A percentile compares a stretch with the other conserved stretches of the same genome.
These are phyloP conservation scores for Mycena floridula DNA, from an alignment of 768 basidiomycete genomes.

Conservation along the genomic window DNA sequence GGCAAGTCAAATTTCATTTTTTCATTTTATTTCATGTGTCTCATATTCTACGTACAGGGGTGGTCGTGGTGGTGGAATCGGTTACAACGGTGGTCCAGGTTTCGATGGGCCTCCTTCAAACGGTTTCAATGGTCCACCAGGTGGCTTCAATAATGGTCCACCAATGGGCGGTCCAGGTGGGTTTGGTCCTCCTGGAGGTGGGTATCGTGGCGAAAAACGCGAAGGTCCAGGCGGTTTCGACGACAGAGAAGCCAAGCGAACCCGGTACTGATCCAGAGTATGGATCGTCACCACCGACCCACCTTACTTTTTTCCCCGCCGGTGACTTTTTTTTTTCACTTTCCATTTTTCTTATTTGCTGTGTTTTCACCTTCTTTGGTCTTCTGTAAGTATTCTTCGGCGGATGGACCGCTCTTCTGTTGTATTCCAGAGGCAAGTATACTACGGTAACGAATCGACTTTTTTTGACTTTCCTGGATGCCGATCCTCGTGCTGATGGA, in stretches of 20 bases:
- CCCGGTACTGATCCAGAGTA: constrained; percentile 50
- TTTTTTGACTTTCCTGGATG: too few species aligned
- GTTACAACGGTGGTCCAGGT: constrained; percentile 54
- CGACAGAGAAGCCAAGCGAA: constrained; percentile 77
- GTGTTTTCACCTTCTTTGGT: background rate
- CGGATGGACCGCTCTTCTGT: too few species aligned
- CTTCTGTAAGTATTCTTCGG: background rate
- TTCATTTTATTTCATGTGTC: constrained; percentile 17
- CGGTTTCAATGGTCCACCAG: constrained; percentile 26
- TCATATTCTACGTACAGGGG: constrained; percentile 41
- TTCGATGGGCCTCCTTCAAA: constrained; percentile 49
- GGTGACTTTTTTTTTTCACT: too few species aligned
- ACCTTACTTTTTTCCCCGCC: too few species aligned
- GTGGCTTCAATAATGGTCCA: too few species aligned
- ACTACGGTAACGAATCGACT: background rate
- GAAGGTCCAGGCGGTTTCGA: constrained; percentile 74
- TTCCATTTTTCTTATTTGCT: too few species aligned
- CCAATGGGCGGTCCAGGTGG: constrained; percentile 34
- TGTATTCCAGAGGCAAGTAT: constrained; percentile 1
- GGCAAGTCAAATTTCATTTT: constrained; percentile 32
- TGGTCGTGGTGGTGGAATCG: constrained; percentile 49
- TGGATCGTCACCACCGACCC: too few species aligned
- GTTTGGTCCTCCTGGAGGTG: constrained; percentile 45
- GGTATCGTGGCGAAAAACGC: constrained; percentile 70
- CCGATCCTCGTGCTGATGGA: too few species aligned